A percentile compares a stretch with the other conserved stretches of the same genome.
Conservation (phyloP, 192 early-diverging fungal species). For the Backusella luteola region DNA sequence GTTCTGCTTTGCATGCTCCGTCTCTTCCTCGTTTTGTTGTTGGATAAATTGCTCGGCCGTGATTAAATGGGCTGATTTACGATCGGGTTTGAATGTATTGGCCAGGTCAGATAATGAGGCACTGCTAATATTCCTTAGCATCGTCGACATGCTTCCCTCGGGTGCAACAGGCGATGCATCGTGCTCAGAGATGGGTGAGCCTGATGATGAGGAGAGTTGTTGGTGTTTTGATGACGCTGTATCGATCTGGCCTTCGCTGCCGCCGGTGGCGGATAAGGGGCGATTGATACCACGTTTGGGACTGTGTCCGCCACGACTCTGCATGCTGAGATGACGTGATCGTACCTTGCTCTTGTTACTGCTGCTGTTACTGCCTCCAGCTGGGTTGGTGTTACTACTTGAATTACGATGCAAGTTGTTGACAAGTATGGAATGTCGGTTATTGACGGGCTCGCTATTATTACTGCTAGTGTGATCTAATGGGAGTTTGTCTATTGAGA, state of each 20-base stretch:
- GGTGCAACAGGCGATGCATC: neutral
- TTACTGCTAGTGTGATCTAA: neutral
- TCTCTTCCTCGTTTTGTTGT: neutral
- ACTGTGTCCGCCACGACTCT: constrained; percentile 17
- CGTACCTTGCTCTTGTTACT: constrained; percentile 20
- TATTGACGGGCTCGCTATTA: neutral
- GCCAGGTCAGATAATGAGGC: neutral
- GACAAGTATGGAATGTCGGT: constrained; percentile 24
- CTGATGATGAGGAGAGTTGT: neutral
- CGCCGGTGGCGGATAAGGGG: constrained; percentile 20
- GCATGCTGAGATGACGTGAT: constrained; percentile 37
- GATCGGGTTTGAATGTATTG: constrained; percentile 8
- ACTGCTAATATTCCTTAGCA: constrained; percentile 4
- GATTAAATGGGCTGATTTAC: constrained; percentile 11
- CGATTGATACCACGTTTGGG: constrained; percentile 11
- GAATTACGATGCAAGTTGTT: neutral
- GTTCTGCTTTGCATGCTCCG: neutral
- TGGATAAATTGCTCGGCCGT: neutral
- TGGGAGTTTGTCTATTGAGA: neutral
- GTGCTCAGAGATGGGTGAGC: neutral
- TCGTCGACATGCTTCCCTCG: constrained; percentile 11
- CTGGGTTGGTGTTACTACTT: neutral
- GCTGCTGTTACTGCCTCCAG: neutral
- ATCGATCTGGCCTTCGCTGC: constrained; percentile 22
- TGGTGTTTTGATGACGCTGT: neutral